Conservation (phyloP, 164 flowering plant genomes). For the Stephania cephalantha region DNA sequence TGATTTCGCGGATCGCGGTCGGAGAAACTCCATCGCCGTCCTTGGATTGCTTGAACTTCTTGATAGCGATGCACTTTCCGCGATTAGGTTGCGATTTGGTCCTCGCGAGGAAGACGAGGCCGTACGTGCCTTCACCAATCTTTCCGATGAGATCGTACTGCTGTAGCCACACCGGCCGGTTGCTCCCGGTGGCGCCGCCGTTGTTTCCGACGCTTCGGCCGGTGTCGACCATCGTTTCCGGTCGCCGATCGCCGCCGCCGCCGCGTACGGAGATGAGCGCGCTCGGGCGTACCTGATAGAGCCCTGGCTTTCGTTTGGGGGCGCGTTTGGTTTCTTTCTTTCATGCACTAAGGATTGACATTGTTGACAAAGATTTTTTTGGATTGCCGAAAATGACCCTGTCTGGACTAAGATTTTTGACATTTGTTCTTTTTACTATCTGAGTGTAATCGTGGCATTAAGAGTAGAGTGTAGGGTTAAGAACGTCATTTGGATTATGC, state of each 20-base stretch:
- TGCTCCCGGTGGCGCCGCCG: constrained; percentile 6
- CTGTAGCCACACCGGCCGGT: constrained; percentile 91
- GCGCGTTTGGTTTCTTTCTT: background rate
- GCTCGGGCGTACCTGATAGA: background rate
- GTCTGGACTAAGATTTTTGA: no score
- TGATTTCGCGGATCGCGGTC: constrained; percentile 97
- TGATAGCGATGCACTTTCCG: constrained; percentile 89
- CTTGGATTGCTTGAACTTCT: constrained; percentile 96
- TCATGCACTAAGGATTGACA: background rate
- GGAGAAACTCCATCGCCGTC: constrained; percentile 99
- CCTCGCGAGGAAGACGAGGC: constrained; percentile 86
- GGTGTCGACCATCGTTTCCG: background rate
- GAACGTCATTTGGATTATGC: no score
- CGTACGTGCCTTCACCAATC: constrained; percentile 98
- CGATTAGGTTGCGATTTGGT: constrained; percentile 53
- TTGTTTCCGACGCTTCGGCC: background rate
- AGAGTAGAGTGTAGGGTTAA: no score
- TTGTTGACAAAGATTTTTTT: no score
- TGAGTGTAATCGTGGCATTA: no score
- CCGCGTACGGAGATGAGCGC: background rate
- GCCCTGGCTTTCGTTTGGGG: background rate
- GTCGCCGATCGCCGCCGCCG: background rate
- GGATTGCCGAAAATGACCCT: background rate
- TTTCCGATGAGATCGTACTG: constrained; percentile 95
- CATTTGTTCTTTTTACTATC: no score